Percentiles rank a stretch among this genome's conserved stretches.
Conservation (phyloP, 2,329 filamentous ascomycete species). For the Dothistroma septosporum region DNA sequence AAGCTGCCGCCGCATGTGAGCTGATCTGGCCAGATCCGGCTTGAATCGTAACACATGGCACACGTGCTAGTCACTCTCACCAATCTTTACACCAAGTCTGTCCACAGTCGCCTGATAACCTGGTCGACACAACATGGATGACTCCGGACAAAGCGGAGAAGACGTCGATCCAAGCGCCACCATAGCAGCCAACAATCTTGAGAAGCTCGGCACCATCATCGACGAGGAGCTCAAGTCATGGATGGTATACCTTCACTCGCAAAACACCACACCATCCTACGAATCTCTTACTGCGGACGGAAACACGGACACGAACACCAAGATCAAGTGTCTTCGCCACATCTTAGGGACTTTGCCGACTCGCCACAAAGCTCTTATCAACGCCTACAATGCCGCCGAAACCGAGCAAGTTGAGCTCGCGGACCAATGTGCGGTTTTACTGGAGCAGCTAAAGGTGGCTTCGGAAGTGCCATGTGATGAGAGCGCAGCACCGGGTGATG, state of each 20-base stretch:
- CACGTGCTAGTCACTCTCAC: background rate
- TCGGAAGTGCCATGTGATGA: background rate
- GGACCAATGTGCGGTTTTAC: background rate
- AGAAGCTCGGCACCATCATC: background rate
- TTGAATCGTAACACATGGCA: background rate
- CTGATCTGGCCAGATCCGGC: background rate
- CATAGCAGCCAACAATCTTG: background rate
- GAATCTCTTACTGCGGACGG: background rate
- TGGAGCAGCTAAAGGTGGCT: constrained; percentile 1
- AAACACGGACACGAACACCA: background rate
- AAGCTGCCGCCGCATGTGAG: no score
- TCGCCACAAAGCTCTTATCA: constrained; percentile 2
- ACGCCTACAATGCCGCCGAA: constrained; percentile 3
- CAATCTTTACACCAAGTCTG: background rate
- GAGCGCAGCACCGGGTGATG: background rate
- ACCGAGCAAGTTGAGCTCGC: constrained; percentile 2
- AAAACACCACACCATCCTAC: background rate
- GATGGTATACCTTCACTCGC: constrained; percentile 4
- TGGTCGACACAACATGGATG: background rate
- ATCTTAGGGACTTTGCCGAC: constrained; percentile 2
- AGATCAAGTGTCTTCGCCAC: background rate
- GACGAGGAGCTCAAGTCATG: constrained; percentile 4
- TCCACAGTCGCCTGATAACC: background rate
- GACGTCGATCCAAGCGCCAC: background rate
- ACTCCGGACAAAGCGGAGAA: background rate